These are phyloP conservation scores for Suhomyces bribrorum DNA, from an alignment of 1,139 yeast genomes.

Conservation along the genomic window DNA sequence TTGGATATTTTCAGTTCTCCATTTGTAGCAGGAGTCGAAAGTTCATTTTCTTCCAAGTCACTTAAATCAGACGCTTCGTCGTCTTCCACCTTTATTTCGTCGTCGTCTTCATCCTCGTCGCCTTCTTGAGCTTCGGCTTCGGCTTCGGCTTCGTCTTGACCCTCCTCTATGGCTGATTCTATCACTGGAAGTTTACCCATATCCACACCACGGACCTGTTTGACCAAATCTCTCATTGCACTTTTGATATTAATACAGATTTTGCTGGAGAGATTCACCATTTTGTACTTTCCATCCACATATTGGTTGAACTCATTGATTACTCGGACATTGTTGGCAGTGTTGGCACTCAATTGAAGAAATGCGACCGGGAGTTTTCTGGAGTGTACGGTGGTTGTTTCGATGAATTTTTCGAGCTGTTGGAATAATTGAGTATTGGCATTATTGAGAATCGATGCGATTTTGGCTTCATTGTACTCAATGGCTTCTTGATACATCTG, in stretches of 20 bases:
- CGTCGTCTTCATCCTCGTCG: slow-evolving; percentile 14
- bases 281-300: slow-evolving; percentile 23
- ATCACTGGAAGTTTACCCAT: neutral
- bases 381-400: slow-evolving; percentile 4
- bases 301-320: slow-evolving; percentile 41
- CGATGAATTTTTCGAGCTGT: slow-evolving; percentile 32
- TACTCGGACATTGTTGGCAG: slow-evolving; percentile 55
- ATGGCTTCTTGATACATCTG: slow-evolving; percentile 40
- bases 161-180: neutral
- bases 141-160: slow-evolving; percentile 4
- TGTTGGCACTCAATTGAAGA: slow-evolving; percentile 55
- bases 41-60: neutral
- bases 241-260: slow-evolving; percentile 44
- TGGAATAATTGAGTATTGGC: slow-evolving; percentile 42
- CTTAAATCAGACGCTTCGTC: neutral
- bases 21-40: too few species aligned
- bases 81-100: slow-evolving; percentile 5
- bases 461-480: slow-evolving; percentile 38
- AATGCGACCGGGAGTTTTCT: slow-evolving; percentile 43
- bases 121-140: slow-evolving; percentile 16
- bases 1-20: neutral
- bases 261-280: slow-evolving; percentile 45
- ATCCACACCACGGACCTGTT: slow-evolving; percentile 25
- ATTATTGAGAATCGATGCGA: slow-evolving; percentile 37
- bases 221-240: slow-evolving; percentile 39